Percentiles rank a stretch among this genome's conserved stretches.
phyloP scores from a whole-genome alignment of 352 stramenopile genomes.

The Pythium rishiriense region DNA sequence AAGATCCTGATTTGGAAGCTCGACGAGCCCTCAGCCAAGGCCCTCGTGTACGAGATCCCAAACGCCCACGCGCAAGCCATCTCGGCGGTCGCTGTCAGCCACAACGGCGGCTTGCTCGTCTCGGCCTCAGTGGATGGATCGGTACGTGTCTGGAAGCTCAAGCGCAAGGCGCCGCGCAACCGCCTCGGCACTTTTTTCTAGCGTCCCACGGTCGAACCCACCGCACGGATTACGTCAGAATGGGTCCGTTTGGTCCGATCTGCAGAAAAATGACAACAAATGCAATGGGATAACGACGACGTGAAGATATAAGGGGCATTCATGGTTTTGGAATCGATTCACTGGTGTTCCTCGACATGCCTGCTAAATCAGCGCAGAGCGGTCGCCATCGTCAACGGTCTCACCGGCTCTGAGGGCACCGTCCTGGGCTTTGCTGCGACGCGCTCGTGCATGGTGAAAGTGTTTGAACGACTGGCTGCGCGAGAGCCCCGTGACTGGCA shows the following conservation, averaged over 20 bases:
- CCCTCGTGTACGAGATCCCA: constrained; percentile 76
- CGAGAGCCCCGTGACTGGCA: not conserved
- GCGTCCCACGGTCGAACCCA: too few relatives aligned
- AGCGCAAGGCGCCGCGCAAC: constrained; percentile 54
- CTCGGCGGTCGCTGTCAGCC: constrained; percentile 61
- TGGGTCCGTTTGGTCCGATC: too few relatives aligned
- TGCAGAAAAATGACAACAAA: too few relatives aligned
- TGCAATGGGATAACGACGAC: too few relatives aligned
- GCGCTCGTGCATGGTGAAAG: not conserved
- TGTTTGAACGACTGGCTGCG: not conserved
- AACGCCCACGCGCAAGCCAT: constrained; percentile 65
- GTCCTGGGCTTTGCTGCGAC: too few relatives aligned
- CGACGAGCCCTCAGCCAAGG: constrained; percentile 57
- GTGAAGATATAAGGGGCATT: too few relatives aligned
- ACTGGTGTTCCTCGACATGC: too few relatives aligned
- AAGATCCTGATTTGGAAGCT: constrained; percentile 85
- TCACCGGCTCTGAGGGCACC: not conserved
- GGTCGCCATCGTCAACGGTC: too few relatives aligned
- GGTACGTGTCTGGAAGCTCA: constrained; percentile 77
- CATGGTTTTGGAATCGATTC: too few relatives aligned
- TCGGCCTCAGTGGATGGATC: constrained; percentile 62
- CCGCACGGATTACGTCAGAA: too few relatives aligned
- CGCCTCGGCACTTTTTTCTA: constrained; percentile 65
- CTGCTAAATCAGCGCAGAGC: too few relatives aligned
- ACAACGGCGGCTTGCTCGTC: constrained; percentile 57